Evolutionary conservation across 495 filamentous ascomycete genomes (phyloP).

Genomic region (Tricharina praecox): DNA sequence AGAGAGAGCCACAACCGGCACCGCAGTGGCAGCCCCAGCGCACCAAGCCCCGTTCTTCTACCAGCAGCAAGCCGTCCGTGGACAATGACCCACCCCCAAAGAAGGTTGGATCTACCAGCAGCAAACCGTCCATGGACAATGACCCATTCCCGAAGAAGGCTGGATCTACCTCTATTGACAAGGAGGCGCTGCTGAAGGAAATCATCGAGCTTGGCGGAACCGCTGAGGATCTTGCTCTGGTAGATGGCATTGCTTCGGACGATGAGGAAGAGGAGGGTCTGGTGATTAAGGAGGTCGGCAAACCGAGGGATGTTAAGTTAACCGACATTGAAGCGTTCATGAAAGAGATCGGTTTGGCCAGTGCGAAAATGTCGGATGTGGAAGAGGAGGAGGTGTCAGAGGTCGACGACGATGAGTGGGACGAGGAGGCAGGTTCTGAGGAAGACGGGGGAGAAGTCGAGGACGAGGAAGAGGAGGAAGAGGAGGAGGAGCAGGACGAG

Average conservation of each 20-base stretch:
- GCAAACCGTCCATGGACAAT: too few species aligned
- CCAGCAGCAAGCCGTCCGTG: not conserved
- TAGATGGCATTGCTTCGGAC: slow-evolving; percentile 21
- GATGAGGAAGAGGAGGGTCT: slow-evolving; percentile 19
- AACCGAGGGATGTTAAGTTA: slow-evolving; percentile 10
- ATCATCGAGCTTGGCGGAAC: slow-evolving; percentile 63
- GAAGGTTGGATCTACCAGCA: too few species aligned
- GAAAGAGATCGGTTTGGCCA: slow-evolving; percentile 23
- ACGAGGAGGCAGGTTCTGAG: slow-evolving; percentile 4
- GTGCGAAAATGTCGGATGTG: slow-evolving; percentile 17
- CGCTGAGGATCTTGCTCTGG: slow-evolving; percentile 35
- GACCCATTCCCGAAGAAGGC: slow-evolving; percentile 5
- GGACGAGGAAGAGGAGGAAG: slow-evolving; percentile 16
- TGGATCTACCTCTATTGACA: slow-evolving; percentile 17
- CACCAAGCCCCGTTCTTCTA: not conserved
- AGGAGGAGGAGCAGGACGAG: slow-evolving; percentile 25
- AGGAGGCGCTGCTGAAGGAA: slow-evolving; percentile 42
- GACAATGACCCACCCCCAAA: not conserved
- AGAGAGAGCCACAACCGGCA: not conserved
- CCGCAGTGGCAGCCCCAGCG: slow-evolving; percentile 6
- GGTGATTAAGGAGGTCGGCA: slow-evolving; percentile 5
- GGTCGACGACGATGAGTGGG: slow-evolving; percentile 11
- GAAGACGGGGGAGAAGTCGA: not conserved
- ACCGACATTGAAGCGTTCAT: slow-evolving; percentile 20
- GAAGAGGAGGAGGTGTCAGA: slow-evolving; percentile 24